Evolutionary conservation across 2,329 filamentous ascomycete genomes (phyloP).

Genomic region (Stachybotrys chartarum): DNA sequence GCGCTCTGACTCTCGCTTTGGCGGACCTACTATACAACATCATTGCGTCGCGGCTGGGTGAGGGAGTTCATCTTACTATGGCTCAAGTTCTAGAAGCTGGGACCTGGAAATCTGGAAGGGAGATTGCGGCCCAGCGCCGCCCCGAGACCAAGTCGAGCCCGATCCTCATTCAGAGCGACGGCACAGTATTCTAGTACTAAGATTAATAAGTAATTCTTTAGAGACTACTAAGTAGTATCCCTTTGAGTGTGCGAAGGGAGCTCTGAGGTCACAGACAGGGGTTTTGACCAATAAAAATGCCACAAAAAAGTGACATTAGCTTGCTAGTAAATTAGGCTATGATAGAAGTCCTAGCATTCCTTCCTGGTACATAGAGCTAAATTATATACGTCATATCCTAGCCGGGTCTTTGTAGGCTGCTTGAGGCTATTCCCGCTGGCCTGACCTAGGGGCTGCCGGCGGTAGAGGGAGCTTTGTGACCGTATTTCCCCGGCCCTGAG

Average conservation of each 20-base stretch:
- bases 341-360: conserved; percentile 5
- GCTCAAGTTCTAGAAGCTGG: conserved; percentile 46
- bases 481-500: neutral
- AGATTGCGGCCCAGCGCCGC: conserved; percentile 70
- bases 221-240: neutral
- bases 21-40: conserved; percentile 41
- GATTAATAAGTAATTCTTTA: no score
- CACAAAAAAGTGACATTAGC: neutral
- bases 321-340: neutral
- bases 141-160: conserved; percentile 77
- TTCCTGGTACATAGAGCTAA: conserved; percentile 3
- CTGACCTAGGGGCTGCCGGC: neutral
- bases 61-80: conserved; percentile 32
- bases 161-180: conserved; percentile 75
- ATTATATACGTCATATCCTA: conserved; percentile 1
- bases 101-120: conserved; percentile 61
- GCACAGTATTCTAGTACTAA: conserved; percentile 62
- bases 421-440: neutral
- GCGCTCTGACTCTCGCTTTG: conserved; percentile 50
- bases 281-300: neutral
- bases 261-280: neutral
- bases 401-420: neutral
- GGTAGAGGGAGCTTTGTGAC: neutral
- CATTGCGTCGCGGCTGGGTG: conserved; percentile 28
- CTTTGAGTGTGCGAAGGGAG: neutral